These are phyloP conservation scores for Taphrina pruni DNA, from an alignment of 1,139 yeast species.

Conservation along the genomic window DNA sequence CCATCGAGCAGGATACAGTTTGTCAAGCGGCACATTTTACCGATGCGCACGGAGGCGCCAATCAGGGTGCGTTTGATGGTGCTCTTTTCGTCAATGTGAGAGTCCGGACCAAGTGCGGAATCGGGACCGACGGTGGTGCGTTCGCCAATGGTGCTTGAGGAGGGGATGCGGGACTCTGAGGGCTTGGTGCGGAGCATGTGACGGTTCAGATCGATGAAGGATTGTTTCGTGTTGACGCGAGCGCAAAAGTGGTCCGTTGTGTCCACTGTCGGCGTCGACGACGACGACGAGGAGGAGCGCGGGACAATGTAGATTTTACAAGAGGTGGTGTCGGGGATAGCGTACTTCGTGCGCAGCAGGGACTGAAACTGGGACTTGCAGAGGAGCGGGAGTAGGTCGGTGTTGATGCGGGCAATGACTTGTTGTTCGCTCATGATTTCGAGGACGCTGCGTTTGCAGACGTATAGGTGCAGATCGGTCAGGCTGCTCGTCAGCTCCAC, in stretches of 20 bases:
- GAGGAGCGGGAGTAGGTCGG: conserved; percentile 43
- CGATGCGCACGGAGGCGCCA: conserved; percentile 77
- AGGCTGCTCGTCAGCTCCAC: conserved; percentile 75
- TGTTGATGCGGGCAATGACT: conserved; percentile 38
- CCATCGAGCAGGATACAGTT: conserved; percentile 81
- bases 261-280: no score
- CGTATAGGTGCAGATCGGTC: conserved; percentile 77
- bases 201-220: conserved; percentile 42
- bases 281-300: background rate
- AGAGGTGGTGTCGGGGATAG: conserved; percentile 1
- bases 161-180: conserved; percentile 21
- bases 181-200: conserved; percentile 31
- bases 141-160: conserved; percentile 52
- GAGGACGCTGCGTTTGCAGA: conserved; percentile 56
- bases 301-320: conserved; percentile 17
- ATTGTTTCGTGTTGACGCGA: conserved; percentile 41
- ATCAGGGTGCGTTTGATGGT: conserved; percentile 84
- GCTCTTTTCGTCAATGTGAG: conserved; percentile 73
- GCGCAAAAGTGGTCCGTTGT: conserved; percentile 32
- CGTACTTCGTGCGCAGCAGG: conserved; percentile 32
- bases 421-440: conserved; percentile 40
- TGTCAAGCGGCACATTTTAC: conserved; percentile 83
- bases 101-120: conserved; percentile 70
- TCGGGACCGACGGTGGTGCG: conserved; percentile 86
- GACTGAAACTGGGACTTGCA: conserved; percentile 43